Evolutionary conservation across 352 stramenopile species (phyloP).

Genomic region (Thalassiosira livingstoniorum): DNA sequence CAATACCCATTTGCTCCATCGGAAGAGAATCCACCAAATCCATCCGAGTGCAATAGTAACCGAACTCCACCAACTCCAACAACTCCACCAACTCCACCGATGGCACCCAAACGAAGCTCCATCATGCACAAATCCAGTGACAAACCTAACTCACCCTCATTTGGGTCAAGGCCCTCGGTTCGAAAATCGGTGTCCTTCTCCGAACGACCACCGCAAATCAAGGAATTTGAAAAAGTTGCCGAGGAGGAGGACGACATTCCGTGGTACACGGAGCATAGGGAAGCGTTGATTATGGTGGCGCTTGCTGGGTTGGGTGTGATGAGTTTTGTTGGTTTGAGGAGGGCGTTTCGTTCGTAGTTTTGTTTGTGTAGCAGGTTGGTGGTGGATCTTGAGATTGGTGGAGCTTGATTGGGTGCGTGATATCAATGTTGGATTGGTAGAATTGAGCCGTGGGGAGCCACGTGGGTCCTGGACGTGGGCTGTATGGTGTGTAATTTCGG

Average conservation of each 20-base stretch:
- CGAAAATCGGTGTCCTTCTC: slow-evolving; percentile 44
- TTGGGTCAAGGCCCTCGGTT: too few species aligned
- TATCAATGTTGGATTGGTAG: too few species aligned
- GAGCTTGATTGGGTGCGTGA: too few species aligned
- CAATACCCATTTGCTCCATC: not conserved
- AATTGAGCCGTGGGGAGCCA: too few species aligned
- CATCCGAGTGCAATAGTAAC: not conserved
- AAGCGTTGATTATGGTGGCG: slow-evolving; percentile 56
- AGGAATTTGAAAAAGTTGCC: slow-evolving; percentile 46
- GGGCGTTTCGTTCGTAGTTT: slow-evolving; percentile 21
- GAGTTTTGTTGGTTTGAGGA: slow-evolving; percentile 32
- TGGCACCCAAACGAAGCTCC: not conserved
- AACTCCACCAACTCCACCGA: not conserved
- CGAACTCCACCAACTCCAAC: not conserved
- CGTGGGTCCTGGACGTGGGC: too few species aligned
- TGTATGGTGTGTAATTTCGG: too few species aligned
- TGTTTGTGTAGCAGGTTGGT: too few species aligned
- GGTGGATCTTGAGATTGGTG: too few species aligned
- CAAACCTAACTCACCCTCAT: not conserved
- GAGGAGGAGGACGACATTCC: slow-evolving; percentile 34
- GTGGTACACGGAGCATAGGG: slow-evolving; percentile 68
- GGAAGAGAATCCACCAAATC: not conserved
- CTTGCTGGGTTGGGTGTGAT: slow-evolving; percentile 46
- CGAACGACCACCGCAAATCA: slow-evolving; percentile 38
- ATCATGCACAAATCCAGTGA: not conserved